Conservation (phyloP, 495 filamentous ascomycete species). For the Staphylotrichum longicolle region DNA sequence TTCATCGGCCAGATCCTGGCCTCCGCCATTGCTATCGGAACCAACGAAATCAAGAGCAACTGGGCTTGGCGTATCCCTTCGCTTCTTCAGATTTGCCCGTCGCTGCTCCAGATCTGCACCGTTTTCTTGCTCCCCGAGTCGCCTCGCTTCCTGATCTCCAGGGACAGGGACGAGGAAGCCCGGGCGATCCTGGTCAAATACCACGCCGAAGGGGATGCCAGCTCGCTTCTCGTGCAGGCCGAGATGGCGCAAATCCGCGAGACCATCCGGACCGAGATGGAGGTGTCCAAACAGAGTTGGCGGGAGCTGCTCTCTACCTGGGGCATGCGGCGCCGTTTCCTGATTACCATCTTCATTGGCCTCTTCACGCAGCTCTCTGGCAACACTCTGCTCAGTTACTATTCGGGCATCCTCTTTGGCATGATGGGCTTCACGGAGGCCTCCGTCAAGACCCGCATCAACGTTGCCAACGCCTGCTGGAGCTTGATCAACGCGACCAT, state of each 20-base stretch:
- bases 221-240: constrained; percentile 56
- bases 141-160: constrained; percentile 51
- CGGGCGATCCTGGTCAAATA: constrained; percentile 57
- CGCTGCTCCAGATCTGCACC: constrained; percentile 57
- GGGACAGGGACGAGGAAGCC: constrained; percentile 60
- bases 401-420: constrained; percentile 51
- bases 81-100: constrained; percentile 55
- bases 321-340: constrained; percentile 56
- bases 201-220: constrained; percentile 57
- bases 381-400: constrained; percentile 61
- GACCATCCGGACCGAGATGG: constrained; percentile 57
- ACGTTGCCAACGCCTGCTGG: constrained; percentile 61
- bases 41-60: constrained; percentile 52
- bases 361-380: constrained; percentile 66
- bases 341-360: constrained; percentile 57
- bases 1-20: constrained; percentile 64
- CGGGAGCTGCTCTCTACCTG: constrained; percentile 51
- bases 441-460: constrained; percentile 51
- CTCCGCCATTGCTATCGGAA: constrained; percentile 60
- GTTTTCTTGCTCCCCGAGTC: constrained; percentile 59
- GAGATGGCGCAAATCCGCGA: constrained; percentile 60
- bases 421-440: constrained; percentile 52
- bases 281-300: constrained; percentile 55
- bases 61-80: constrained; percentile 69
- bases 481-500: constrained; percentile 51